Evolutionary conservation across 371 early-diverging fungal species (phyloP).

Genomic region (Paramicrosporidium saccamoebae): DNA sequence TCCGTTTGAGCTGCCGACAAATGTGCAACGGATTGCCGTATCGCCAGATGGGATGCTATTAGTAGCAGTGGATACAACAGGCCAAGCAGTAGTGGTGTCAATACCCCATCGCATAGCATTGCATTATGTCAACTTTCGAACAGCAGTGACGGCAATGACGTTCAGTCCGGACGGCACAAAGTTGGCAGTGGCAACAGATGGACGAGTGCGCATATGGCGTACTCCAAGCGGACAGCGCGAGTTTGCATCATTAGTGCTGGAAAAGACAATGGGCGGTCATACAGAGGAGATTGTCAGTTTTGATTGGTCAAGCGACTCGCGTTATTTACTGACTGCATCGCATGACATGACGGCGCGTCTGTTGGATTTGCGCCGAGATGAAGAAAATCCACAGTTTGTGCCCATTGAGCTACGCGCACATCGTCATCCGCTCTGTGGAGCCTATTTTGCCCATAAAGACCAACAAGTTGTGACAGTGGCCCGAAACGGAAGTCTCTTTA

Average conservation of each 20-base stretch:
- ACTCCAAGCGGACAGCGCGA: conserved; percentile 64
- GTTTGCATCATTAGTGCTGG: conserved; percentile 59
- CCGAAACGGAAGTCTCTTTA: neutral
- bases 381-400: conserved; percentile 11
- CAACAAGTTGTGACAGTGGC: conserved; percentile 40
- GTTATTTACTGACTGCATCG: conserved; percentile 36
- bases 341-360: conserved; percentile 71
- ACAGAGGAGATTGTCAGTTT: conserved; percentile 54
- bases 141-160: conserved; percentile 14
- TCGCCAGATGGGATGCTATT: conserved; percentile 57
- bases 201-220: conserved; percentile 60
- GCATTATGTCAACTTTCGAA: conserved; percentile 56
- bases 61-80: conserved; percentile 61
- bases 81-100: conserved; percentile 53
- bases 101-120: conserved; percentile 40
- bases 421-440: conserved; percentile 43
- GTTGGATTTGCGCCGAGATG: conserved; percentile 22
- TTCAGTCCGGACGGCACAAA: conserved; percentile 31
- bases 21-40: conserved; percentile 52
- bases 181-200: conserved; percentile 56
- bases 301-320: conserved; percentile 52
- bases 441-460: conserved; percentile 54
- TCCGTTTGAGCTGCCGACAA: conserved; percentile 61
- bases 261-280: conserved; percentile 39
- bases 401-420: conserved; percentile 51